Percentiles rank a stretch among this genome's conserved stretches.
Evolutionary conservation across 257 asterid species (phyloP).

Genomic region (Nicotiana attenuata): DNA sequence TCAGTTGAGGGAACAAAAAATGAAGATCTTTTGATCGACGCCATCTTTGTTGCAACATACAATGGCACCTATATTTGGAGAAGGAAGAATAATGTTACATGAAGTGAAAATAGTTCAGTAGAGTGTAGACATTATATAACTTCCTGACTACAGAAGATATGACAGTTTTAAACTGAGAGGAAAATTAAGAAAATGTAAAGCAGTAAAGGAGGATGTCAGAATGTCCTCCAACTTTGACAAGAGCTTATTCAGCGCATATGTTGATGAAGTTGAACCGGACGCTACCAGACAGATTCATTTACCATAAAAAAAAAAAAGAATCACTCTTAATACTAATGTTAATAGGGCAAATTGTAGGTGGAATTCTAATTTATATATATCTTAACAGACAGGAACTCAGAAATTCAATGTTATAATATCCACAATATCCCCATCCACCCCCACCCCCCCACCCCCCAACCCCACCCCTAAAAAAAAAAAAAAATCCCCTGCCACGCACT

Average conservation of each 20-base stretch:
- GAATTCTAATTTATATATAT: background rate
- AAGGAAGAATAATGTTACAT: background rate
- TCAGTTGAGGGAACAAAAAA: conserved; percentile 89
- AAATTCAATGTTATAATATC: background rate
- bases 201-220: background rate
- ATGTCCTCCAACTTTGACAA: background rate
- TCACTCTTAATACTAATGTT: background rate
- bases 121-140: too few species aligned
- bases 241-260: background rate
- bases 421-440: background rate
- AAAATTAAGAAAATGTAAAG: background rate
- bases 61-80: conserved; percentile 61
- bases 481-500: background rate
- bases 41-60: conserved; percentile 96
- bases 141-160: too few species aligned
- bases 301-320: background rate
- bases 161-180: background rate
- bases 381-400: background rate
- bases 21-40: conserved; percentile 84
- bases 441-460: background rate
- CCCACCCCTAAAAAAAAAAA: too few species aligned
- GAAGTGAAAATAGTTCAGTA: background rate
- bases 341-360: background rate
- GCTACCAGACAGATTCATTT: background rate
- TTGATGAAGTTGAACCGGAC: background rate